Conservation (phyloP, 371 early-diverging fungal species). For the Mortierella sp. region DNA sequence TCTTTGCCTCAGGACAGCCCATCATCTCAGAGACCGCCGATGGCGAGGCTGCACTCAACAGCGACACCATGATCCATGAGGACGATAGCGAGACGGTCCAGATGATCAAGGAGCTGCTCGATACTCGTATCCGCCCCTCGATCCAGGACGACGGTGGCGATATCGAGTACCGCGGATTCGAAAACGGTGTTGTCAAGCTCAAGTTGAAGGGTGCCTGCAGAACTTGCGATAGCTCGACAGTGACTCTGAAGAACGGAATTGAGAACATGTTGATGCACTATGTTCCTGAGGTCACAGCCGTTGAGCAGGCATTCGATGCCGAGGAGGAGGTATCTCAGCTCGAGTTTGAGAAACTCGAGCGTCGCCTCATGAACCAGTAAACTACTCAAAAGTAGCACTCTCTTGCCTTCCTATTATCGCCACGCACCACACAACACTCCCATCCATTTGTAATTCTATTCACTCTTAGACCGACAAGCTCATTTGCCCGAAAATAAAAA, state of each 20-base stretch:
- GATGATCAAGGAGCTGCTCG: constrained; percentile 97
- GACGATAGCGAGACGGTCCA: constrained; percentile 93
- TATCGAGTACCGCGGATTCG: constrained; percentile 94
- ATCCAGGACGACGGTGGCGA: constrained; percentile 99
- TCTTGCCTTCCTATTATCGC: not conserved
- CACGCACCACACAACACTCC: not conserved
- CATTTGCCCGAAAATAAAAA: not conserved
- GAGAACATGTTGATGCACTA: constrained; percentile 99
- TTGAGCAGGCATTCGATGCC: constrained; percentile 84
- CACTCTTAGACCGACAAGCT: not conserved
- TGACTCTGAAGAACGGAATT: constrained; percentile 97
- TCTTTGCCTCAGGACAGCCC: constrained; percentile 88
- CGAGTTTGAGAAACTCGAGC: constrained; percentile 57
- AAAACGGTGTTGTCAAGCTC: constrained; percentile 89
- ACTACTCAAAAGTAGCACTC: constrained; percentile 15
- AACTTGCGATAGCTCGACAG: constrained; percentile 89
- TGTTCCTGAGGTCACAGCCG: constrained; percentile 94
- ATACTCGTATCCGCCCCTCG: constrained; percentile 95
- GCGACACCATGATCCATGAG: constrained; percentile 80
- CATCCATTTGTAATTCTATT: constrained; percentile 16
- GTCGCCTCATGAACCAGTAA: constrained; percentile 57
- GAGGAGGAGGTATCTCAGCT: constrained; percentile 52
- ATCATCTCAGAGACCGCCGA: constrained; percentile 70
- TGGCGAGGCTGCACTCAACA: constrained; percentile 59
- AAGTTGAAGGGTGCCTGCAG: constrained; percentile 96